Conservation (phyloP, 202 grass and related monocot species). For the Carex sylvatica region DNA sequence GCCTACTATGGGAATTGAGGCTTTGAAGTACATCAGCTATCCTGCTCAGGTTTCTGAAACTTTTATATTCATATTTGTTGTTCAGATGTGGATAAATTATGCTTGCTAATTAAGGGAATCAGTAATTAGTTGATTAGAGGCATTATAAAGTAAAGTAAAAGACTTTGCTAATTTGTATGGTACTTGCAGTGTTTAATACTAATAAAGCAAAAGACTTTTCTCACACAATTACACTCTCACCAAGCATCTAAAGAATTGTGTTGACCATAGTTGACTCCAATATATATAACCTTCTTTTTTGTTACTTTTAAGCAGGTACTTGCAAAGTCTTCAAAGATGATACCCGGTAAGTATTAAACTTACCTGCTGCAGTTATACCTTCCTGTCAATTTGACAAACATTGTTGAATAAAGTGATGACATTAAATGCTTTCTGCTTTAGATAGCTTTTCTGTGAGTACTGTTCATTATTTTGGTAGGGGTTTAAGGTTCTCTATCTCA, state of each 20-base stretch:
- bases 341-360: slow-evolving; percentile 69
- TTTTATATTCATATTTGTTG: slow-evolving; percentile 19
- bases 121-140: background rate
- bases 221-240: background rate
- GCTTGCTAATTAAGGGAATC: background rate
- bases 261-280: slow-evolving; percentile 4
- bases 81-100: background rate
- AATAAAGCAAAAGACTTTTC: background rate
- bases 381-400: background rate
- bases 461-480: background rate
- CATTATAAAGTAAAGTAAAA: background rate
- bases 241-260: background rate
- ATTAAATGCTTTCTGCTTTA: background rate
- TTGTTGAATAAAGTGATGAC: background rate
- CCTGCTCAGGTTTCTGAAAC: slow-evolving; percentile 57
- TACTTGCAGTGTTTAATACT: background rate
- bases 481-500: background rate
- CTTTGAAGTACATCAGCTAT: slow-evolving; percentile 97
- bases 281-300: background rate
- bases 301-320: slow-evolving; percentile 56
- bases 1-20: slow-evolving; percentile 89
- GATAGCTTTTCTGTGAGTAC: background rate
- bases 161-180: background rate
- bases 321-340: slow-evolving; percentile 98
- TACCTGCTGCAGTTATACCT: background rate